Base-by-base conservation (phyloP, 208 protist genomes). In the Sergeia podlipaevii region DNA sequence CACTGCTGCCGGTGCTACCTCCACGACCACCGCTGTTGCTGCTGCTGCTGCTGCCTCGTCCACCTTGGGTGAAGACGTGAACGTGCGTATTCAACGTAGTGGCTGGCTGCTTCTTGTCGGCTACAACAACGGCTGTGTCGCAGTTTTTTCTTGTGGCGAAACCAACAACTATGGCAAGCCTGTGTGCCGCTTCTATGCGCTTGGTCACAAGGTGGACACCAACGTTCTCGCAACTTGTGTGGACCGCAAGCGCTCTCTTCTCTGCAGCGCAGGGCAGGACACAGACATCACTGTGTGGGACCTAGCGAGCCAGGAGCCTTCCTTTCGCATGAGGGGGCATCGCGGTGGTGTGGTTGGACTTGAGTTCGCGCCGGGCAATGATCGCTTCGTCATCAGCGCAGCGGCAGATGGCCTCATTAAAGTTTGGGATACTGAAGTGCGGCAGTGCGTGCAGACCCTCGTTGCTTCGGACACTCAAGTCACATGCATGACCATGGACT, bases 241-340 rank as follows among this genome's bases (percentile, higher is more conserved):
- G n/a, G 70, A 71, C 41, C 41, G 44, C 28, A 45, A 69, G 26
- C 79, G 81, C 36, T 49, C 59, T 1, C 62, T 51, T 11, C 45
- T 96, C 23, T 96, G 89, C 32, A 98, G 91, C 21, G 98, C 93
- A 11, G 83, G 85, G 1, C 79, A 90, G 28, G 98, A 99, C 74
- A 99, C 97, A 3, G 95, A 99, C 60, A 80, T 99, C 42, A 97
- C 99, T 6, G 80, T 99, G 10, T 99, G 98, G 98, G 98, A 99
- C 70, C 60, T 99, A 18, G 67, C 76, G 10, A 73, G 70, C 10
- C 67, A 89, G 45, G 85, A 95, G 63, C 48, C 85, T 1, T 33
- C 62, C 5, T 96, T 78, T 60, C 81, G 89, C 11, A 74, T 97
- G 26, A 73, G 81, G 26, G 93, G 93, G 1, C 93, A 97, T 49